Evolutionary conservation across 371 early-diverging fungal genomes (phyloP).

Genomic region (Mucor plumbeus): DNA sequence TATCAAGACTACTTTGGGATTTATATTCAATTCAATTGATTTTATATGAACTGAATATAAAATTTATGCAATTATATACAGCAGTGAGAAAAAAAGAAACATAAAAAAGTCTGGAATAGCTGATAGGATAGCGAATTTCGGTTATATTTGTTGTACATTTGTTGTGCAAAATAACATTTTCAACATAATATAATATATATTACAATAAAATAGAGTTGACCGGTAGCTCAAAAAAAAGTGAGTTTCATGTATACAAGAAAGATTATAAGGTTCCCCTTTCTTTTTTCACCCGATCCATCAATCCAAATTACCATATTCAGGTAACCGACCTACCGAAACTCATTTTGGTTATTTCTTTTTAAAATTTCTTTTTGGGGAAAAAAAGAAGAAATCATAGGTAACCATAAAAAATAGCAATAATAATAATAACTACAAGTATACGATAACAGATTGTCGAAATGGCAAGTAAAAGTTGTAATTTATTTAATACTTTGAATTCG

Average conservation of each 20-base stretch:
- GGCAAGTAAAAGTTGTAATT: too few species aligned
- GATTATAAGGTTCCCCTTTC: slow-evolving; percentile 13
- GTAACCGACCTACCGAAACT: slow-evolving; percentile 15
- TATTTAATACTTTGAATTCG: too few species aligned
- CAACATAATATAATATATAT: neutral
- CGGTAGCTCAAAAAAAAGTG: neutral
- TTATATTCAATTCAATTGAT: too few species aligned
- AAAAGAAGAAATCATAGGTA: slow-evolving; percentile 1
- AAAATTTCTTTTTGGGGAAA: slow-evolving; percentile 8
- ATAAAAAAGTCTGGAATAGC: too few species aligned
- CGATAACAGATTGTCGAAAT: too few species aligned
- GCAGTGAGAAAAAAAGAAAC: too few species aligned
- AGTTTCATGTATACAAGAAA: slow-evolving; percentile 8
- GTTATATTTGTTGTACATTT: neutral
- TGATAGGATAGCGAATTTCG: neutral
- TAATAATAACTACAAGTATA: too few species aligned
- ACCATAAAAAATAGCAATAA: neutral
- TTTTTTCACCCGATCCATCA: slow-evolving; percentile 20
- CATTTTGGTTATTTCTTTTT: slow-evolving; percentile 19
- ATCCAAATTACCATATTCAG: slow-evolving; percentile 16
- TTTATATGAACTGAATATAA: too few species aligned
- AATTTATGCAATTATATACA: too few species aligned
- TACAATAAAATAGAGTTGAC: neutral
- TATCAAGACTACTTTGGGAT: neutral
- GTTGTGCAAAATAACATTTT: neutral